Percentiles rank a stretch among this genome's conserved stretches.
Evolutionary conservation across 2,329 filamentous ascomycete genomes (phyloP).

Genomic region (Periconia macrospinosa): DNA sequence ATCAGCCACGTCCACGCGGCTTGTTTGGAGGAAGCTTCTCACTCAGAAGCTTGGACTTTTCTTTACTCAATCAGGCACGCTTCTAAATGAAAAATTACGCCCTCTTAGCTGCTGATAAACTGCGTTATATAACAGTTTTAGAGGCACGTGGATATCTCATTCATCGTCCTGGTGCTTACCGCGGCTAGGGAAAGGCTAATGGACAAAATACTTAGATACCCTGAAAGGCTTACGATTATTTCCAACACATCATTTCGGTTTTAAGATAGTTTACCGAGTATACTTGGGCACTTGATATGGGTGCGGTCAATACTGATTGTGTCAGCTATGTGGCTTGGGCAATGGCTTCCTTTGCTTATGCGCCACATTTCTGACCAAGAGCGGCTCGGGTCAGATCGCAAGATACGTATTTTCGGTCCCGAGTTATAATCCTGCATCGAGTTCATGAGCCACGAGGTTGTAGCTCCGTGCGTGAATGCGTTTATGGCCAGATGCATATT

Average conservation of each 20-base stretch:
- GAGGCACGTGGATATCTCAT: not conserved
- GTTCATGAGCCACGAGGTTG: not conserved
- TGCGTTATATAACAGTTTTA: not conserved
- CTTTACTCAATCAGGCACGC: not conserved
- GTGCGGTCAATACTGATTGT: not conserved
- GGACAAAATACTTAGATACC: not conserved
- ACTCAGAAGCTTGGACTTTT: not conserved
- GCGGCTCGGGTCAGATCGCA: not conserved
- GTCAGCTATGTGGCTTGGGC: not conserved
- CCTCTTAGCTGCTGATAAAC: not conserved
- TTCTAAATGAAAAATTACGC: not conserved
- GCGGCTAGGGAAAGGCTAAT: not conserved
- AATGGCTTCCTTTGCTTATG: not conserved
- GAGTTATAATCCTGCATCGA: not conserved
- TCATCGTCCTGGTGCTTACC: not conserved
- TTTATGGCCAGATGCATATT: too few relatives aligned
- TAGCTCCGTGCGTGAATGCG: too few relatives aligned
- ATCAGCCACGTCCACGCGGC: not conserved
- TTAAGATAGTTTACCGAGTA: not conserved
- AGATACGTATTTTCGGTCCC: not conserved
- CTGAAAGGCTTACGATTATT: not conserved
- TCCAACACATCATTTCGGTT: not conserved
- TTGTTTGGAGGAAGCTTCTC: not conserved
- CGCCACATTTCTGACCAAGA: not conserved
- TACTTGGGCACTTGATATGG: not conserved